A percentile compares a stretch with the other conserved stretches of the same genome.
phyloP scores from a whole-genome alignment of 2,329 filamentous ascomycete genomes.

The Calonectria montana region DNA sequence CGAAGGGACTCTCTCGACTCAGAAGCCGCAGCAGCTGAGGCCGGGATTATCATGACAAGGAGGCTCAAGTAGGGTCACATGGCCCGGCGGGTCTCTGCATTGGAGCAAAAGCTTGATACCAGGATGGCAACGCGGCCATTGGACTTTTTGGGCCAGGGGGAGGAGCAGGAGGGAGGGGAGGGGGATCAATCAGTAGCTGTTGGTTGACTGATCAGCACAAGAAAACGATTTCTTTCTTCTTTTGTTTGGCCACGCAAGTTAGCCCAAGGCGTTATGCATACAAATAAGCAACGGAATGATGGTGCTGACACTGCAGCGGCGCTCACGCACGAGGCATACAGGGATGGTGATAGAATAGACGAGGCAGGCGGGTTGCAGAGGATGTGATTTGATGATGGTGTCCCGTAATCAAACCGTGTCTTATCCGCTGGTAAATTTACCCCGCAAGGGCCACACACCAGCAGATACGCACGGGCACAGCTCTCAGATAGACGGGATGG shows the following conservation, averaged over 20 bases:
- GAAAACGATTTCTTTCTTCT: too few species aligned
- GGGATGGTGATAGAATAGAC: background rate
- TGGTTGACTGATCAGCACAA: background rate
- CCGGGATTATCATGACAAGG: background rate
- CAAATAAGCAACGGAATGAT: background rate
- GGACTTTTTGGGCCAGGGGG: background rate
- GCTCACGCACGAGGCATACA: background rate
- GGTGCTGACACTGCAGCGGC: background rate
- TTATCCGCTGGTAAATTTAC: constrained; percentile 4
- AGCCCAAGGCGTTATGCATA: background rate
- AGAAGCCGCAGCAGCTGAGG: background rate
- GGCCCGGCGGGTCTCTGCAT: background rate
- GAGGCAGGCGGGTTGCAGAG: background rate
- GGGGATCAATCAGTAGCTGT: background rate
- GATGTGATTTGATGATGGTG: constrained; percentile 1
- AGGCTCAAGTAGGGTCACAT: background rate
- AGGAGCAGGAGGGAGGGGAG: background rate
- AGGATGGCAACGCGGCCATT: background rate
- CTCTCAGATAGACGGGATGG: constrained; percentile 28
- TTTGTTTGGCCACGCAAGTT: background rate
- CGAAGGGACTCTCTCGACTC: background rate
- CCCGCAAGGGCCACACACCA: constrained; percentile 31
- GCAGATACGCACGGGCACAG: constrained; percentile 28
- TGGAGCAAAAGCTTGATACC: background rate
- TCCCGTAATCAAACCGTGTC: constrained; percentile 2